Conservation (phyloP, 768 basidiomycete genomes). For the Mycena rosella region DNA sequence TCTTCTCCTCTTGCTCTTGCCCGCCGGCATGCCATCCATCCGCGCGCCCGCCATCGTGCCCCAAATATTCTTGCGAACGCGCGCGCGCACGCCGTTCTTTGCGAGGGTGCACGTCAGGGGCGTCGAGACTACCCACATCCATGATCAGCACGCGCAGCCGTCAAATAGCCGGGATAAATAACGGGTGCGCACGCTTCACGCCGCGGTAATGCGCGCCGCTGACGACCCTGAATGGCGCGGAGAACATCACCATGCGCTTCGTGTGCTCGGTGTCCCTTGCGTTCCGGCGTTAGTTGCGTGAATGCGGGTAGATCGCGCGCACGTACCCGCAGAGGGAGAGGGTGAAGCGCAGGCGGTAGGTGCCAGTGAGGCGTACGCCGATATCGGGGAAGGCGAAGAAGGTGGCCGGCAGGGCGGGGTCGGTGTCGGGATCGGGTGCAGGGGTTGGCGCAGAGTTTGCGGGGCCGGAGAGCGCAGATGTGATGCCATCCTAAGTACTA, state of each 20-base stretch:
- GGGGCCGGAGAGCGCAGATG: constrained; percentile 1
- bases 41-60: neutral
- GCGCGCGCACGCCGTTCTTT: neutral
- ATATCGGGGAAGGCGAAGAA: constrained; percentile 24
- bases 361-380: constrained; percentile 8
- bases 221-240: constrained; percentile 11
- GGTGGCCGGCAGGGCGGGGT: too few relatives aligned
- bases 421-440: neutral
- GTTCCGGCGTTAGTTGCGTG: neutral
- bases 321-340: neutral
- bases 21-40: too few relatives aligned
- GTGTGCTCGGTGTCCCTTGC: neutral
- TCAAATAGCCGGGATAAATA: too few relatives aligned
- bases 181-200: constrained; percentile 21
- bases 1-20: too few relatives aligned
- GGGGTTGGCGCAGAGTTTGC: neutral
- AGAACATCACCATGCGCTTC: neutral
- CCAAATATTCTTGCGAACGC: constrained; percentile 2
- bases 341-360: neutral
- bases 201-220: neutral
- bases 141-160: too few relatives aligned
- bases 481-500: constrained; percentile 5
- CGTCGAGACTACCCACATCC: constrained; percentile 19
- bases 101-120: neutral
- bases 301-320: neutral